Evolutionary conservation across 768 basidiomycete genomes (phyloP).

Genomic region (Tephrocybe sp.): DNA sequence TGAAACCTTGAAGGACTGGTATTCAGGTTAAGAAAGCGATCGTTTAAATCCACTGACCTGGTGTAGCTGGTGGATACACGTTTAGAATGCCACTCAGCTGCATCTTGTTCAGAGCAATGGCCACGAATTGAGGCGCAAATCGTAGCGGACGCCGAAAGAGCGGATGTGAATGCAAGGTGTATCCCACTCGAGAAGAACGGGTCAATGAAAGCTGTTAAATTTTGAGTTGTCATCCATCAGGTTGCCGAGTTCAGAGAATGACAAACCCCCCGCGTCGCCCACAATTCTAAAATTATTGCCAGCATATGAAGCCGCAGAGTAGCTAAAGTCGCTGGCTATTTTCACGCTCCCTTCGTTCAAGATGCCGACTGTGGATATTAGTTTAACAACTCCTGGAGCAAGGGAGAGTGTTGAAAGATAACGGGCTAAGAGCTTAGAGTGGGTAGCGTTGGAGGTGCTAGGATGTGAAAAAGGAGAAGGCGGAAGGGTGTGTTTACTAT

Average conservation of each 20-base stretch:
- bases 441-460: constrained; percentile 20
- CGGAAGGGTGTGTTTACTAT: constrained; percentile 30
- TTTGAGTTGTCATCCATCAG: not conserved
- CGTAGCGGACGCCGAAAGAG: constrained; percentile 53
- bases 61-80: constrained; percentile 58
- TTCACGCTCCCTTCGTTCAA: constrained; percentile 42
- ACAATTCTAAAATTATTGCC: constrained; percentile 54
- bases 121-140: constrained; percentile 54
- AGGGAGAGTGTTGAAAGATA: constrained; percentile 44
- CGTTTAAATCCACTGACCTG: constrained; percentile 39
- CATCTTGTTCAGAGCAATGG: constrained; percentile 43
- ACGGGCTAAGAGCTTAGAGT: constrained; percentile 30
- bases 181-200: constrained; percentile 66
- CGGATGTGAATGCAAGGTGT: constrained; percentile 64
- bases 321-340: constrained; percentile 61
- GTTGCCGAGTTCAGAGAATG: not conserved
- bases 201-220: constrained; percentile 54
- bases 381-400: constrained; percentile 44
- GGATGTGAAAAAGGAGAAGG: constrained; percentile 27
- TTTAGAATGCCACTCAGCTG: constrained; percentile 53
- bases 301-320: constrained; percentile 56
- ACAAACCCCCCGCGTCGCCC: constrained; percentile 65
- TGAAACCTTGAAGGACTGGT: constrained; percentile 43
- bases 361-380: constrained; percentile 36
- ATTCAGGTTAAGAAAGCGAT: not conserved